Percentiles rank a stretch among this genome's conserved stretches.
Evolutionary conservation across 371 early-diverging fungal species (phyloP).

Genomic region (Saksenaea vasiformis): DNA sequence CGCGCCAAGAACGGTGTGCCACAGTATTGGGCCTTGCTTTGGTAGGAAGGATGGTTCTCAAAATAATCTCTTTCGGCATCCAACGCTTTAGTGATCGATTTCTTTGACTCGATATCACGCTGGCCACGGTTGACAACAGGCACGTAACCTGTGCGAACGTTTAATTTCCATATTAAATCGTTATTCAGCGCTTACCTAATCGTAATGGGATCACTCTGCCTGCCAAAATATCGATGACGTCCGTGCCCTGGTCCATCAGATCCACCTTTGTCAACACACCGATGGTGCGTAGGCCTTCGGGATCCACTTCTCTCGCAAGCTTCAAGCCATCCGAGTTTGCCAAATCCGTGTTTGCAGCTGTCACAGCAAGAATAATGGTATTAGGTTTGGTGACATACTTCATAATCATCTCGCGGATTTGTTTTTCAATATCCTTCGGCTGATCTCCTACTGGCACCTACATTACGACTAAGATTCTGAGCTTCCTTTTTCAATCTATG

Average conservation of each 20-base stretch:
- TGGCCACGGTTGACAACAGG: slow-evolving; percentile 98
- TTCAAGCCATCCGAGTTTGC: slow-evolving; percentile 99
- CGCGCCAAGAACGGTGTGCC: slow-evolving; percentile 97
- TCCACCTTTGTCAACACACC: slow-evolving; percentile 99
- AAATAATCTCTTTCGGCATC: slow-evolving; percentile 92
- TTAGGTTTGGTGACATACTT: slow-evolving; percentile 95
- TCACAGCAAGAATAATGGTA: slow-evolving; percentile 97
- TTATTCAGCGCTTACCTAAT: slow-evolving; percentile 61
- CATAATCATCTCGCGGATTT: slow-evolving; percentile 95
- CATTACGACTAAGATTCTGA: not conserved
- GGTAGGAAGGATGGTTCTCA: slow-evolving; percentile 91
- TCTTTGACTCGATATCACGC: slow-evolving; percentile 91
- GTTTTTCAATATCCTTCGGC: slow-evolving; percentile 98
- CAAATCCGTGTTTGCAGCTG: slow-evolving; percentile 97
- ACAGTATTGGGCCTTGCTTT: slow-evolving; percentile 95
- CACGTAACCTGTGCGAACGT: slow-evolving; percentile 69
- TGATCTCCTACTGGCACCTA: slow-evolving; percentile 97
- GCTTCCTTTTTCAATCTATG: not conserved
- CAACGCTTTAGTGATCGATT: slow-evolving; percentile 84
- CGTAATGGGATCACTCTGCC: slow-evolving; percentile 95
- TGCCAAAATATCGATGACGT: slow-evolving; percentile 98
- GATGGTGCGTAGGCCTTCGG: slow-evolving; percentile 96
- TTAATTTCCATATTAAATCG: not conserved
- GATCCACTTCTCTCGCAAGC: slow-evolving; percentile 96
- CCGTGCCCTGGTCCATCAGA: slow-evolving; percentile 99